phyloP scores from a whole-genome alignment of 2,329 filamentous ascomycete genomes.

The Aspergillus glaucus region DNA sequence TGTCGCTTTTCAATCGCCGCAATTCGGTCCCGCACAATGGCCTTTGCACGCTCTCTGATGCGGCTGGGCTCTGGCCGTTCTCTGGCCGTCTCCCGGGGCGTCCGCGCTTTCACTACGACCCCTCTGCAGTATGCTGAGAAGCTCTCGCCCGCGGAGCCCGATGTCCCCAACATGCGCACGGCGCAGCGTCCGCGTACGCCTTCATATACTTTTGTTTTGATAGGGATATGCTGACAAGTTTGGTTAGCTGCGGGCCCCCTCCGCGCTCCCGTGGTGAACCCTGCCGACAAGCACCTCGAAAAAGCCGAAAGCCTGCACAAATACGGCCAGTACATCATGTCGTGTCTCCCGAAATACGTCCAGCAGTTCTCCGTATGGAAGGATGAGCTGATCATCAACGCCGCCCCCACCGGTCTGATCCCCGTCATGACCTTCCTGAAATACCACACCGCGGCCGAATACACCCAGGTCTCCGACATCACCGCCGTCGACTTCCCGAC shows the following conservation, averaged over 20 bases:
- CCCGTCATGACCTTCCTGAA: conserved; percentile 94
- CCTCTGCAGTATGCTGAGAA: conserved; percentile 39
- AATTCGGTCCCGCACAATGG: conserved; percentile 35
- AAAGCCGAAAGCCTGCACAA: conserved; percentile 84
- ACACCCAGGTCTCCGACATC: conserved; percentile 85
- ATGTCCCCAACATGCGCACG: conserved; percentile 61
- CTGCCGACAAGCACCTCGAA: conserved; percentile 83
- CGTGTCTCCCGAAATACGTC: conserved; percentile 92
- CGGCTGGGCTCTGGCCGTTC: conserved; percentile 38
- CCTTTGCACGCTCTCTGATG: conserved; percentile 40
- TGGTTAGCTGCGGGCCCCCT: conserved; percentile 53
- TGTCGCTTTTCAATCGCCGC: conserved; percentile 14
- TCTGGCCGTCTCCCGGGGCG: conserved; percentile 27
- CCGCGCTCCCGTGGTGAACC: conserved; percentile 76
- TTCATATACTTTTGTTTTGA: too few relatives aligned
- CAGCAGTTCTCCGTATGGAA: conserved; percentile 99
- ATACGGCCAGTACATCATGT: conserved; percentile 95
- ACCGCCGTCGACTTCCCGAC: conserved; percentile 95
- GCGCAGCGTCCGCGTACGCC: conserved; percentile 47
- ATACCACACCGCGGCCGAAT: conserved; percentile 95
- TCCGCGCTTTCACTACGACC: conserved; percentile 35
- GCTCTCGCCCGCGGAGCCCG: conserved; percentile 50
- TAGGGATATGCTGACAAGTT: background rate
- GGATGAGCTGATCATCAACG: conserved; percentile 93
- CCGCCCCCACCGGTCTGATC: conserved; percentile 78